Evolutionary conservation across 371 early-diverging fungal genomes (phyloP).

Genomic region (Sporodiniella umbellata): DNA sequence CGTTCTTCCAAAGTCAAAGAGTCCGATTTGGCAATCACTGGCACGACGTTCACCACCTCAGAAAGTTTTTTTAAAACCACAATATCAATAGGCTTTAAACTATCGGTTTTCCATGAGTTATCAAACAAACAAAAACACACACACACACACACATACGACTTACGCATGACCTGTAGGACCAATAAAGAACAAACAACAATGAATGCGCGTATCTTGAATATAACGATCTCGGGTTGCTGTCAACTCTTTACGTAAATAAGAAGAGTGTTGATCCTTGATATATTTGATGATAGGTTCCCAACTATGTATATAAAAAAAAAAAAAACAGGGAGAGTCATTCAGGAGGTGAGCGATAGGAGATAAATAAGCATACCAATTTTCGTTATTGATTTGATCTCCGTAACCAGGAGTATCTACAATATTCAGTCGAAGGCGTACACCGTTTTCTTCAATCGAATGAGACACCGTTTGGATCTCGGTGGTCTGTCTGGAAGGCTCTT

Average conservation of each 20-base stretch:
- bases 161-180: slow-evolving; percentile 73
- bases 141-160: slow-evolving; percentile 15
- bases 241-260: slow-evolving; percentile 84
- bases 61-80: slow-evolving; percentile 69
- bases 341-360: too few species aligned
- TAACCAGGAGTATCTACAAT: slow-evolving; percentile 83
- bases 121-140: slow-evolving; percentile 5
- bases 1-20: slow-evolving; percentile 79
- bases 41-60: slow-evolving; percentile 76
- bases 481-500: slow-evolving; percentile 77
- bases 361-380: slow-evolving; percentile 60
- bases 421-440: slow-evolving; percentile 79
- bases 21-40: slow-evolving; percentile 87
- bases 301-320: too few species aligned
- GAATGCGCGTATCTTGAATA: slow-evolving; percentile 83
- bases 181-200: slow-evolving; percentile 79
- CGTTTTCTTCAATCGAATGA: slow-evolving; percentile 82
- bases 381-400: slow-evolving; percentile 86
- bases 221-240: slow-evolving; percentile 81
- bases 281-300: slow-evolving; percentile 90
- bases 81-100: slow-evolving; percentile 78
- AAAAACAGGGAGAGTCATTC: not conserved
- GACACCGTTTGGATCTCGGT: slow-evolving; percentile 85
- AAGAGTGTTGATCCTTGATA: slow-evolving; percentile 90
- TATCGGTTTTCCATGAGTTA: slow-evolving; percentile 6